Conservation (phyloP, 257 asterid species). For the Solanum phureja region DNA sequence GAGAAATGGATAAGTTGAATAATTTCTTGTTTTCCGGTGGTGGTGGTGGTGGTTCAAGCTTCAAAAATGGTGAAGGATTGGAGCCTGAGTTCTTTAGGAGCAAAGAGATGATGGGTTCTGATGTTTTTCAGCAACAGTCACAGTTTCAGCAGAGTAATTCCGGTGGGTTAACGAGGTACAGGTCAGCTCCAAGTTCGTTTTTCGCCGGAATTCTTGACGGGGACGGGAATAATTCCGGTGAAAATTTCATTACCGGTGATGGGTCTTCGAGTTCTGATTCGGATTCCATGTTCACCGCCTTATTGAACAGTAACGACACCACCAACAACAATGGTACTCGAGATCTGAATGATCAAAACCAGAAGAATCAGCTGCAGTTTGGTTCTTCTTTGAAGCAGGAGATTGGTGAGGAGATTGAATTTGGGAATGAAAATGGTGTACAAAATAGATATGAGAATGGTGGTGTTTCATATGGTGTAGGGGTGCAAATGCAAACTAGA, state of each 20-base stretch:
- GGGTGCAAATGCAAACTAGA: conserved; percentile 19
- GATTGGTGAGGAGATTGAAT: conserved; percentile 25
- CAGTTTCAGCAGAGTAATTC: conserved; percentile 13
- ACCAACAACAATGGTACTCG: conserved; percentile 13
- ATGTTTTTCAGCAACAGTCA: conserved; percentile 16
- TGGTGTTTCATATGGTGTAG: conserved; percentile 32
- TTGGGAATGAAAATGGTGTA: conserved; percentile 23
- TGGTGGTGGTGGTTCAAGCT: neutral
- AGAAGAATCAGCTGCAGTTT: conserved; percentile 12
- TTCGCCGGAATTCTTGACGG: conserved; percentile 44
- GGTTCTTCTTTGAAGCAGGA: conserved; percentile 36
- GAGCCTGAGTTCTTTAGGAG: conserved; percentile 17
- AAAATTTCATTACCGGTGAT: neutral
- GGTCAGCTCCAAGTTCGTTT: conserved; percentile 82
- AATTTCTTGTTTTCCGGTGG: conserved; percentile 13
- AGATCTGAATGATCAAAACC: conserved; percentile 17
- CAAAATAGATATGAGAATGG: neutral
- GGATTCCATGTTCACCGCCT: neutral
- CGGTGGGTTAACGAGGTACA: conserved; percentile 45
- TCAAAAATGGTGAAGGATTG: conserved; percentile 11
- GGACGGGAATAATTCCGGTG: neutral
- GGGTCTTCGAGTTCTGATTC: conserved; percentile 10
- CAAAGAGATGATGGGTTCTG: conserved; percentile 23
- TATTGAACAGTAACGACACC: neutral
- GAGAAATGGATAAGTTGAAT: conserved; percentile 18